Evolutionary conservation across 23 red algal genomes (phyloP).

Genomic region (Chondrus crispus): DNA sequence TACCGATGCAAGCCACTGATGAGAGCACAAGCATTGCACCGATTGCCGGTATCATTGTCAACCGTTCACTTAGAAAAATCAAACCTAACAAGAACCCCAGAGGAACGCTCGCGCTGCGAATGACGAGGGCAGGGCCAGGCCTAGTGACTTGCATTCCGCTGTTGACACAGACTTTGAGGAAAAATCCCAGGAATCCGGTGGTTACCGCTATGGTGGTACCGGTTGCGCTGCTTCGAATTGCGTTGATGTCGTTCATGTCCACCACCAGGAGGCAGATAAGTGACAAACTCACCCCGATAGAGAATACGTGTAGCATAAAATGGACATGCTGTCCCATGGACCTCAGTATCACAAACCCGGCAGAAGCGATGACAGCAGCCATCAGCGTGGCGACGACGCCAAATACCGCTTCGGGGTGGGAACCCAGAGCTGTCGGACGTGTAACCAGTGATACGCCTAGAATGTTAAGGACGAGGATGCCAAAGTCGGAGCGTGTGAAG

Average conservation of each 20-base stretch:
- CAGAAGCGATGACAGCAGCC: no score
- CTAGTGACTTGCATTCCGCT: not conserved
- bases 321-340: no score
- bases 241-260: no score
- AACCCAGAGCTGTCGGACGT: not conserved
- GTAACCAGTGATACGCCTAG: not conserved
- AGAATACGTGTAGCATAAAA: no score
- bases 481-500: not conserved
- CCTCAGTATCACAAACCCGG: no score
- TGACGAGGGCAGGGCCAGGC: slow-evolving; percentile 16
- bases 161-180: not conserved
- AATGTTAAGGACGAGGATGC: not conserved
- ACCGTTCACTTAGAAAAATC: slow-evolving; percentile 6
- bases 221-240: not conserved
- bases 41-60: not conserved
- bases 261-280: no score
- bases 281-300: no score
- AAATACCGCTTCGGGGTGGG: no score
- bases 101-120: slow-evolving; percentile 19
- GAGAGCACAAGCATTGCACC: not conserved
- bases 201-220: not conserved
- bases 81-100: slow-evolving; percentile 6
- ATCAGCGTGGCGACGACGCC: no score
- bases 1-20: no score
- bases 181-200: not conserved